phyloP scores from a whole-genome alignment of 2,329 filamentous ascomycete species.

The Cercospora sp. region DNA sequence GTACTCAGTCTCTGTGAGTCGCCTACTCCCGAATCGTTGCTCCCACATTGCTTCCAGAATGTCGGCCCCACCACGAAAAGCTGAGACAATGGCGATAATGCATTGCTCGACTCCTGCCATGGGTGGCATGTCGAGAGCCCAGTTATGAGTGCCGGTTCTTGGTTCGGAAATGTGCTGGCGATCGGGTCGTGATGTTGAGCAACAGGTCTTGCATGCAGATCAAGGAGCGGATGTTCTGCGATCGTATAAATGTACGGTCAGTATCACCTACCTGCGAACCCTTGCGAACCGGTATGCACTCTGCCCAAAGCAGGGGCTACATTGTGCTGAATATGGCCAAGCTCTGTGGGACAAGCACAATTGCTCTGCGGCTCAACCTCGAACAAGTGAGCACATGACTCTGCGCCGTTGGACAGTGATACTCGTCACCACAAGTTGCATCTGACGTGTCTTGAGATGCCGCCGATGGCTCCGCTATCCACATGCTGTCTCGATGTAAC shows the following conservation, averaged over 20 bases:
- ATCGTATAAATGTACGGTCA: neutral
- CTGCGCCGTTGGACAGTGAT: neutral
- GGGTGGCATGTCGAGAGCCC: neutral
- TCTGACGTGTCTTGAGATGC: neutral
- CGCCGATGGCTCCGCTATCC: neutral
- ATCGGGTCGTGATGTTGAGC: neutral
- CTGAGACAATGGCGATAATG: slow-evolving; percentile 46
- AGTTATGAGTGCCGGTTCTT: neutral
- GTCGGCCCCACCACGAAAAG: slow-evolving; percentile 46
- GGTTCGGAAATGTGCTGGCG: neutral
- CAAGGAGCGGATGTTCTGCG: neutral
- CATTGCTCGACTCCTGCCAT: slow-evolving; percentile 40
- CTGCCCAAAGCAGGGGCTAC: neutral
- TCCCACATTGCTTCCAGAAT: slow-evolving; percentile 41
- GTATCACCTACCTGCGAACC: slow-evolving; percentile 2
- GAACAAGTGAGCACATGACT: slow-evolving; percentile 1
- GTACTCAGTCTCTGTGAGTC: slow-evolving; percentile 25
- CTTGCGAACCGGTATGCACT: neutral
- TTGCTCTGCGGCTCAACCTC: neutral
- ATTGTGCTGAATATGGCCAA: neutral
- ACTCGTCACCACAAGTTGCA: neutral
- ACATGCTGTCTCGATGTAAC: neutral
- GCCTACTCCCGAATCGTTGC: slow-evolving; percentile 26
- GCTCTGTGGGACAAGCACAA: neutral
- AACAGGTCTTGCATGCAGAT: neutral